phyloP scores from a whole-genome alignment of 148 eudicot species.

The Rhododendron kiyosumense region DNA sequence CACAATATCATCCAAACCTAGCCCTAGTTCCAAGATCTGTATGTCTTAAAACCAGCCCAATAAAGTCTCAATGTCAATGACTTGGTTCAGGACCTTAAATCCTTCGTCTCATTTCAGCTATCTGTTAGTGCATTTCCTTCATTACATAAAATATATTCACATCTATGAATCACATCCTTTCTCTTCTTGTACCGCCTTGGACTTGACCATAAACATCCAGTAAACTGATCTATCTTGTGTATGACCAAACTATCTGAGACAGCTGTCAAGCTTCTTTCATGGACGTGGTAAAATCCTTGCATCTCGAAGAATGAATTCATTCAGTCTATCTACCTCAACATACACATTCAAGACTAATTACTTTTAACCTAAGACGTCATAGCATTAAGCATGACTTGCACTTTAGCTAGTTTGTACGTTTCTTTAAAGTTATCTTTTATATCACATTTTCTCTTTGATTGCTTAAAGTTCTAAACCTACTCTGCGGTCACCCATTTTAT shows the following conservation, averaged over 20 bases:
- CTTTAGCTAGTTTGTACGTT: not conserved
- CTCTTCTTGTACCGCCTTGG: not conserved
- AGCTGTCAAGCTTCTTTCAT: not conserved
- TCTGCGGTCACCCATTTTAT: not conserved
- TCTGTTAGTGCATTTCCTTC: not conserved
- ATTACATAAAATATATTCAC: not conserved
- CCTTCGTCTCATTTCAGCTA: not conserved
- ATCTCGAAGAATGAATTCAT: not conserved
- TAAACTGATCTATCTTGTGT: not conserved
- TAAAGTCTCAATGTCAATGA: not conserved
- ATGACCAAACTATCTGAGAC: not conserved
- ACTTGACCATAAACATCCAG: not conserved
- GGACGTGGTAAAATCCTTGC: not conserved
- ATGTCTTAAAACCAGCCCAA: not conserved
- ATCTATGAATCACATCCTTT: not conserved
- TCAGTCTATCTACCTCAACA: not conserved
- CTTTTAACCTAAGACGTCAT: not conserved
- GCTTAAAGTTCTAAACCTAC: not conserved
- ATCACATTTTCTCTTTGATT: not conserved
- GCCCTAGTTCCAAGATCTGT: not conserved
- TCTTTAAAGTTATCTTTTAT: too few species aligned
- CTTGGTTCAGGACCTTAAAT: not conserved
- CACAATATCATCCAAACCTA: not conserved
- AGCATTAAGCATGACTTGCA: not conserved
- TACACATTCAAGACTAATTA: not conserved